phyloP scores from a whole-genome alignment of 495 filamentous ascomycete genomes.

The Xylaria bambusicola region DNA sequence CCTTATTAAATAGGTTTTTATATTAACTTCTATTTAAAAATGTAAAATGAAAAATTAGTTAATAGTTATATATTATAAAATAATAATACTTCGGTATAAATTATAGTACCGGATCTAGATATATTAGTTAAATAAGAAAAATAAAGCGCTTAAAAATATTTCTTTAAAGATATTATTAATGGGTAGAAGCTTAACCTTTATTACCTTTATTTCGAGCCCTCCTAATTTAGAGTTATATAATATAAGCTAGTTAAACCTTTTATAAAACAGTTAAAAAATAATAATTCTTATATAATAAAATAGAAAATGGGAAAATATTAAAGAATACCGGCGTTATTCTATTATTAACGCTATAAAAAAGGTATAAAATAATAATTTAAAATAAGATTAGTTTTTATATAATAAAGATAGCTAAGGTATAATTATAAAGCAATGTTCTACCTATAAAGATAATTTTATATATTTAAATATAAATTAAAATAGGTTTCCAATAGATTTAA shows the following conservation, averaged over 20 bases:
- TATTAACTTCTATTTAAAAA: too few relatives aligned
- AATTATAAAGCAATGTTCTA: background rate
- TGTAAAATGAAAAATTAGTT: too few relatives aligned
- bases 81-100: too few relatives aligned
- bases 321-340: slow-evolving; percentile 2
- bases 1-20: too few relatives aligned
- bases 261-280: slow-evolving; percentile 4
- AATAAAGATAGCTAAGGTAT: background rate
- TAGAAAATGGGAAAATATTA: background rate
- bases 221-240: slow-evolving; percentile 4
- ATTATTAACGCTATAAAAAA: slow-evolving; percentile 2
- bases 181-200: too few relatives aligned
- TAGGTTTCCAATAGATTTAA: slow-evolving; percentile 5
- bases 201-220: too few relatives aligned
- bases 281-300: slow-evolving; percentile 7
- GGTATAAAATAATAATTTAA: background rate
- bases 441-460: background rate
- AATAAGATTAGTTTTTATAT: slow-evolving; percentile 2
- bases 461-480: background rate
- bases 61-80: too few relatives aligned
- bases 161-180: too few relatives aligned
- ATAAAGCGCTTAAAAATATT: too few relatives aligned
- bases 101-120: too few relatives aligned
- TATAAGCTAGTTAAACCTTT: slow-evolving; percentile 1
- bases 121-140: too few relatives aligned